Evolutionary conservation across 441 rosid genomes (phyloP).

Genomic region (Cnidoscolus chayamansa): DNA sequence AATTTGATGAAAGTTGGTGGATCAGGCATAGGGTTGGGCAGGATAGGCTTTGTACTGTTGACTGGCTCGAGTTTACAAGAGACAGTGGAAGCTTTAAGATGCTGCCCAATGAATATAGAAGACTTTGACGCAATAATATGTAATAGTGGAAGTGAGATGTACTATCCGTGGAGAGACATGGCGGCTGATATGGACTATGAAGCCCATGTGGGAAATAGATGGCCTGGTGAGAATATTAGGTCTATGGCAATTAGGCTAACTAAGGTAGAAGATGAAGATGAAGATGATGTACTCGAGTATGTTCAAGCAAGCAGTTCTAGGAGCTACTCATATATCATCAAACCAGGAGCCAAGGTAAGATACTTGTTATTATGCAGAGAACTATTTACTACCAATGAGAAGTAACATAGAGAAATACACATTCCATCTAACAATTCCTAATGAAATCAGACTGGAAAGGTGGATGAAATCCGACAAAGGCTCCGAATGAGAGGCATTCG

Average conservation of each 20-base stretch:
- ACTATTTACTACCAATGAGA: background rate
- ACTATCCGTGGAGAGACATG: conserved; percentile 80
- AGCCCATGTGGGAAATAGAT: conserved; percentile 74
- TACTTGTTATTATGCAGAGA: background rate
- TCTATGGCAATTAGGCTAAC: conserved; percentile 53
- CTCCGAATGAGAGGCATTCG: conserved; percentile 87
- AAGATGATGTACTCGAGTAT: conserved; percentile 49
- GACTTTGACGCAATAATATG: conserved; percentile 83
- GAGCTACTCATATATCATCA: conserved; percentile 61
- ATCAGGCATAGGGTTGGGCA: conserved; percentile 42
- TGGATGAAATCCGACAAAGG: conserved; percentile 69
- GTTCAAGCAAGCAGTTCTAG: conserved; percentile 49
- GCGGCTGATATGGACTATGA: conserved; percentile 64
- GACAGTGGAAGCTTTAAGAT: conserved; percentile 49
- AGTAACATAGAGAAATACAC: background rate
- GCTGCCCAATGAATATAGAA: conserved; percentile 51
- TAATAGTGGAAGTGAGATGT: conserved; percentile 76
- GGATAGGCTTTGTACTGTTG: conserved; percentile 59
- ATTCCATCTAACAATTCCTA: conserved; percentile 10
- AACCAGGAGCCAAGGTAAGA: conserved; percentile 67
- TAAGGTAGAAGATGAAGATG: conserved; percentile 46
- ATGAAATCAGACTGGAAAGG: conserved; percentile 49
- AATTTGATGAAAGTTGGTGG: conserved; percentile 62
- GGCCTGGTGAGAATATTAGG: conserved; percentile 77
- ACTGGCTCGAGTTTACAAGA: conserved; percentile 66